Percentiles rank a stretch among this genome's conserved stretches.
phyloP scores from a whole-genome alignment of 257 asterid genomes.

The Nicotiana otophora region DNA sequence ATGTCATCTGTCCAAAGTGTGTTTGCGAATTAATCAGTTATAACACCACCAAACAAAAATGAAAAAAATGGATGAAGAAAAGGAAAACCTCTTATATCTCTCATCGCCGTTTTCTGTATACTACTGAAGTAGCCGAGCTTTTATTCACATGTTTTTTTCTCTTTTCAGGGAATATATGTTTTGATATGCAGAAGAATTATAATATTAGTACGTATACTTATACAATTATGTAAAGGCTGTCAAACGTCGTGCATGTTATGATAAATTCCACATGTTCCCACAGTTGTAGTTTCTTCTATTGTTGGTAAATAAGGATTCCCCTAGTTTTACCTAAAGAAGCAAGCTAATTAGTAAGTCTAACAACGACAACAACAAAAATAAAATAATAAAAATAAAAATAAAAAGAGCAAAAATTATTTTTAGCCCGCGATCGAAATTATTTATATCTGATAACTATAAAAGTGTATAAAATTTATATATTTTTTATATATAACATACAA shows the following conservation, averaged over 20 bases:
- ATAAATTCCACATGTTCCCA: conserved; percentile 5
- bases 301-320: neutral
- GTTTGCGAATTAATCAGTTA: neutral
- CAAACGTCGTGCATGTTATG: conserved; percentile 3
- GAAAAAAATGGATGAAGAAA: neutral
- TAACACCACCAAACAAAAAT: neutral
- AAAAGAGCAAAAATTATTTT: no score
- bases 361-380: no score
- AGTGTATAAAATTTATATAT: no score
- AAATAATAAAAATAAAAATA: no score
- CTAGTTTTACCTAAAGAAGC: neutral
- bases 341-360: neutral
- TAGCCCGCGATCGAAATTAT: no score
- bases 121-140: neutral
- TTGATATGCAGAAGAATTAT: neutral
- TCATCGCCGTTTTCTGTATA: neutral
- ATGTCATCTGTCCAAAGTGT: neutral
- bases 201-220: neutral
- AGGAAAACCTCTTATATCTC: neutral
- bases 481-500: no score
- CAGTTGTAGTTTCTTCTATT: neutral
- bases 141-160: neutral
- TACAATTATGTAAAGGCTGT: neutral
- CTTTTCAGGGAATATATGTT: conserved; percentile 2
- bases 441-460: no score